These are phyloP conservation scores for Cystobasidium slooffiae DNA, from an alignment of 1,284 basidiomycete genomes.

Conservation along the genomic window DNA sequence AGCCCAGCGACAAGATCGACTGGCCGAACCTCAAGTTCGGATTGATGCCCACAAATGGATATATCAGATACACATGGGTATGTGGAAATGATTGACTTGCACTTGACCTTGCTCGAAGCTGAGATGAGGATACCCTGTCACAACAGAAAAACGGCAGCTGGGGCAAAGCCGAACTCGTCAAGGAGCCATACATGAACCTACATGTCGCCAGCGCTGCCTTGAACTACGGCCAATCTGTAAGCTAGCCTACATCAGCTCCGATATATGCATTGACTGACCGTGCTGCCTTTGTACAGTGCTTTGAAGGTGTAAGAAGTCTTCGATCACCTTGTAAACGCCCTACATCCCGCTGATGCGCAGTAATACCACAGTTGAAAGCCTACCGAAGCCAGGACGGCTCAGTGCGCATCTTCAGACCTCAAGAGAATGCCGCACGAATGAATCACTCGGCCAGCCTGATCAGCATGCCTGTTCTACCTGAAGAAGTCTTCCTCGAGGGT, in stretches of 20 bases:
- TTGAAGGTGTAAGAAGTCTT: constrained; percentile 44
- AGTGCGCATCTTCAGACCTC: constrained; percentile 56
- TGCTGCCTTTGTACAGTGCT: constrained; percentile 36
- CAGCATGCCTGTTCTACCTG: constrained; percentile 47
- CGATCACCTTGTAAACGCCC: background rate
- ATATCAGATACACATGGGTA: constrained; percentile 47
- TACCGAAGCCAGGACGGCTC: constrained; percentile 51
- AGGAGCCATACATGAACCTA: constrained; percentile 54
- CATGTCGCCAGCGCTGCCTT: constrained; percentile 55
- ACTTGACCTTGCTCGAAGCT: background rate
- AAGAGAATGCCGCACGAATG: constrained; percentile 55
- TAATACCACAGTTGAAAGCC: constrained; percentile 33
- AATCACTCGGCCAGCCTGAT: constrained; percentile 55
- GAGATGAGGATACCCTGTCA: background rate
- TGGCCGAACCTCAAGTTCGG: constrained; percentile 52
- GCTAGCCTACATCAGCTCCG: constrained; percentile 23
- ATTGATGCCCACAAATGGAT: constrained; percentile 48
- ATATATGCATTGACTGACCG: constrained; percentile 5
- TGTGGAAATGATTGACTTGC: background rate
- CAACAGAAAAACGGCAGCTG: constrained; percentile 51
- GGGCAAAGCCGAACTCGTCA: constrained; percentile 52
- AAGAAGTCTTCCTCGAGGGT: constrained; percentile 52
- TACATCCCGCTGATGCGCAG: background rate
- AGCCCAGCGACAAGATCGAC: constrained; percentile 44
- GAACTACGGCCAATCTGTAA: constrained; percentile 56